These are phyloP conservation scores for Pinus tabuliformis DNA, from an alignment of 75 land plant species.

Conservation along the genomic window DNA sequence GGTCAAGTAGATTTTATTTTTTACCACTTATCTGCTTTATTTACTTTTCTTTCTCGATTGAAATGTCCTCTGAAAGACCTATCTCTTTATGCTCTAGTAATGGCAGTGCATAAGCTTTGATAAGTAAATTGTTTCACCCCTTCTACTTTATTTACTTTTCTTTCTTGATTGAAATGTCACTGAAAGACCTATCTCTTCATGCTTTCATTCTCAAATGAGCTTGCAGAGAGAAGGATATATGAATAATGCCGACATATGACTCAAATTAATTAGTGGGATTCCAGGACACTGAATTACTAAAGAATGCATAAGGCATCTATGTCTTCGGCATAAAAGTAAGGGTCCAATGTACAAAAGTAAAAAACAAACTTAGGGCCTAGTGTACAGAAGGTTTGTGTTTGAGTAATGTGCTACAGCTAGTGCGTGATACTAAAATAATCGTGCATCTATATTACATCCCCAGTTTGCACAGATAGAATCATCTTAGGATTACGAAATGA, in stretches of 20 bases:
- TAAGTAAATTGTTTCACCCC: too few species aligned
- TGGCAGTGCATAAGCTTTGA: too few species aligned
- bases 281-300: not conserved
- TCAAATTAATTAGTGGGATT: not conserved
- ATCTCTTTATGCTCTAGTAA: too few species aligned
- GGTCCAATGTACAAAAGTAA: not conserved
- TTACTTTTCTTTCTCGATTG: too few species aligned
- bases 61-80: too few species aligned
- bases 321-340: not conserved
- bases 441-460: not conserved
- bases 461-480: not conserved
- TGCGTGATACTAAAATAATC: not conserved
- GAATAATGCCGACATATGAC: not conserved
- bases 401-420: not conserved
- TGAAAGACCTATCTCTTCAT: too few species aligned
- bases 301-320: not conserved
- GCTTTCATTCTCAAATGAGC: too few species aligned
- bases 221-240: too few species aligned
- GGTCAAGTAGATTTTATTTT: too few species aligned
- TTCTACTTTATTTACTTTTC: too few species aligned
- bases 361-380: not conserved
- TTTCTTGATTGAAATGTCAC: too few species aligned
- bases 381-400: not conserved
- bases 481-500: slow-evolving; percentile 1
- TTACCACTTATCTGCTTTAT: too few species aligned